Evolutionary conservation across 805 yeast genomes (phyloP), one percentile per base, ranked within the genome.

Genomic region (Monosporozyma aerobia): DNA sequence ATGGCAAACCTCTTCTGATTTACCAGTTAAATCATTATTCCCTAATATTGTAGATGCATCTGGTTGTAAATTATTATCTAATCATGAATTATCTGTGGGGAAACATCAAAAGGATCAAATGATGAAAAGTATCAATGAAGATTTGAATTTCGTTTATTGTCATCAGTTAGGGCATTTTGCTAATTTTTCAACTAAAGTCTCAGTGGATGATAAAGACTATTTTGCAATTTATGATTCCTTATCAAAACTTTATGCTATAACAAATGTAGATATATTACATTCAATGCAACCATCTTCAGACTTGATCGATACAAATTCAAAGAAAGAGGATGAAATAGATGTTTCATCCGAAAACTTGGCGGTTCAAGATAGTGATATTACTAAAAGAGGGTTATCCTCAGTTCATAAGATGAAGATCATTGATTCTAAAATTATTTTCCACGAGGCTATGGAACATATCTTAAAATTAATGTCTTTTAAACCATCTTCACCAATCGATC

Each of bases 31-130:
- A 2, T 75, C 78, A 6, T 58, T 80, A 29, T 70, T 76, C 52
- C 76, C 83, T 2, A 64, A 67, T 37, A 53, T 57, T 3, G 57
- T 80, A 11, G 84, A 80, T 59, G 69, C 75, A 3, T 76, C 82
- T 13, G 82, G 83, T 7, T 80, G 85, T 57, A 61, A 64, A 32
- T 14, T 70, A 11, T 53, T 69, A 3, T 59, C 64, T 1, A 43
- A 59, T 2, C 59, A 62, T 9, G 69, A 70, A 30, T 54, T 71
- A 6, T 59, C 60, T 1, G 51, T 59, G 5, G 76, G 75, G 7
- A 57, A 58, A 7, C 75, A 70, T 51, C 53, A 67, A 27, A 60
- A 63, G 30, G 67, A 64, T 27, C 62, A 68, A n/a, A 69, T 69
- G 5, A 67, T 72, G 63, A 73, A 69, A 57, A 65, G 73, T 35